Base-by-base conservation (phyloP, 163 green algal species). In the Scenedesmus sp. region DNA sequence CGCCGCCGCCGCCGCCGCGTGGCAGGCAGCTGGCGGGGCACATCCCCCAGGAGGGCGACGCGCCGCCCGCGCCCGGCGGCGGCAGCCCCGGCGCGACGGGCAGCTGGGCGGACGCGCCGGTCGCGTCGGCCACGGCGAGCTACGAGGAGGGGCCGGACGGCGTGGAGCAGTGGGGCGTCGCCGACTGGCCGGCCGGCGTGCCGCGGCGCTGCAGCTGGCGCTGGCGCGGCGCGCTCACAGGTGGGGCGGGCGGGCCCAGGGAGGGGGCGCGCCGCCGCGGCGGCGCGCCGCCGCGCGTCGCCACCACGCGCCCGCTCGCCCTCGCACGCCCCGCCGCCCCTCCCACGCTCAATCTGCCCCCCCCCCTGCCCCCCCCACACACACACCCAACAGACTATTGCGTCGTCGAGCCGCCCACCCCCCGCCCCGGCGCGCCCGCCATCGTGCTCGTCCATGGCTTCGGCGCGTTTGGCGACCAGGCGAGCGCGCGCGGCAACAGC, bases 381-480 rank as follows among this genome's bases (percentile, higher is more conserved):
- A 15, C 39, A 47, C 39, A 47, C 39, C 39, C 39, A 6, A 47
- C 39, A 87, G 93, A 97, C 60, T 97, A 93, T 76, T 87, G 91
- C n/a, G 84, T 87, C 0, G 88, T 84, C 0, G 81, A 89, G 81
- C 86, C 87, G 3, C 48, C 64, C 22, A 34, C 74, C 6, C 75
- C 77, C 1, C 53, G 44, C 9, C 69, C 78, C 9, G 80, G 82
- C 13, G 78, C 71, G 0, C 91, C 92, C 3, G 83, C 91, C 1
- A 69, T 97, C 6, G 70, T 97, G 75, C 85, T 97, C 36, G 88
- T 97, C 34, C 95, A 98, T 77, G 95, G 95, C 48, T 98, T 98
- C 85, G 95, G 95, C 24, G 95, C 95, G 0, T 98, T 98, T 79
- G 87, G 88, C 20, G 92, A 98, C 72, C 95, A n/a, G n/a, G n/a